These are phyloP conservation scores for Kurtzmaniella quercitrusa DNA, from an alignment of 1,139 yeast species.

Conservation along the genomic window DNA sequence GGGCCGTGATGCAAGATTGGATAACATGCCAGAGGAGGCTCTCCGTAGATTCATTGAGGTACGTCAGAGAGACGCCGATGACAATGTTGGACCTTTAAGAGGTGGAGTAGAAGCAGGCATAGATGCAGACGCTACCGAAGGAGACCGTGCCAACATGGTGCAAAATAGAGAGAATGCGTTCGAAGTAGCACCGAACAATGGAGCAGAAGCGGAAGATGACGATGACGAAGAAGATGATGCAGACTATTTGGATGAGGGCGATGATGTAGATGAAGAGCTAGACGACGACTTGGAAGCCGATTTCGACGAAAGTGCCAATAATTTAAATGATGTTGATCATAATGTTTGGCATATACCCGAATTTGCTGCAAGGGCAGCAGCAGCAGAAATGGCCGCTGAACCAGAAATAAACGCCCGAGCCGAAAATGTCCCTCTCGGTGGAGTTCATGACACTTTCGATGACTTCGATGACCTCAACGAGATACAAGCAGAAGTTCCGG, in stretches of 20 bases:
- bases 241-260: no score
- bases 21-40: slow-evolving; percentile 6
- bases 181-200: background rate
- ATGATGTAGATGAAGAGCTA: background rate
- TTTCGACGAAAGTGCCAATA: background rate
- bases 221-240: slow-evolving; percentile 4
- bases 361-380: no score
- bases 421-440: background rate
- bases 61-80: background rate
- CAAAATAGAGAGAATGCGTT: background rate
- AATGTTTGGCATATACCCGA: no score
- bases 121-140: slow-evolving; percentile 7
- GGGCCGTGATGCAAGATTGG: slow-evolving; percentile 6
- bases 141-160: slow-evolving; percentile 6
- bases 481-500: background rate
- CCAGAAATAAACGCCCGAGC: no score
- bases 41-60: slow-evolving; percentile 7
- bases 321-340: background rate
- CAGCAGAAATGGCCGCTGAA: background rate
- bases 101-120: background rate
- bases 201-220: slow-evolving; percentile 1
- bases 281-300: background rate
- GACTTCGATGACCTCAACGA: slow-evolving; percentile 2
- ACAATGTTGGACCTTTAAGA: background rate
- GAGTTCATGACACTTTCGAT: background rate